Base-by-base conservation (phyloP, 345 rosid genomes). In the Triadica sebifera region DNA sequence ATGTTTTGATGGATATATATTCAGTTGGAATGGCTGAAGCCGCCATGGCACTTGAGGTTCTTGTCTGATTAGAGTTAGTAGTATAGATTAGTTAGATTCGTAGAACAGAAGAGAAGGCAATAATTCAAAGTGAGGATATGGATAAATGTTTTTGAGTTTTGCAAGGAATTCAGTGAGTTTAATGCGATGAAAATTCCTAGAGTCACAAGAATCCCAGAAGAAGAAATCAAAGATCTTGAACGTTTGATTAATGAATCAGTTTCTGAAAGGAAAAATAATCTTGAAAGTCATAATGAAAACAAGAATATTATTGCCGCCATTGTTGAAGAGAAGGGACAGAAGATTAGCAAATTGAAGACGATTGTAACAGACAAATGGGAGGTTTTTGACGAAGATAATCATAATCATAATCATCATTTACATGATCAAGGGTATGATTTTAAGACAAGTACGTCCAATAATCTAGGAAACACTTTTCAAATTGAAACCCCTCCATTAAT, bases 281-380 rank as follows among this genome's bases (percentile, higher is more conserved):
- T 57, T 10, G 38, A 8, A 13, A 41, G 49, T 58, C 51, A 60
- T 1, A 51, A 65, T 0, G 74, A 38, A 62, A 67, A 78, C 65
- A 70, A 50, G 65, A 70, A 67, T 13, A 45, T 20, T 22, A 2
- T 29, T 29, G 34, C 34, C 34, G 75, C 51, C 34, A 43, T 34
- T 12, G 60, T 19, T 50, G 70, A 59, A 53, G 47, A 55, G 20
- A 37, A 59, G 49, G 52, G 15, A 17, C 4, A 49, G 57, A 52
- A 52, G 57, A 61, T 61, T 4, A 50, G 22, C 13, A 52, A 5
- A 29, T 67, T 86, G 85, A 78, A 20, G 78, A 89, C 90, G 7
- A 71, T 81, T 37, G 77, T 89, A 47, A 87, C 90, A 0, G 79
- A 87, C 45, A 75, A 87, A 77, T 89, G 94, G 91, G 91, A 82